Conservation (phyloP, 140 eudicot species). For the Senecio squalidus region DNA sequence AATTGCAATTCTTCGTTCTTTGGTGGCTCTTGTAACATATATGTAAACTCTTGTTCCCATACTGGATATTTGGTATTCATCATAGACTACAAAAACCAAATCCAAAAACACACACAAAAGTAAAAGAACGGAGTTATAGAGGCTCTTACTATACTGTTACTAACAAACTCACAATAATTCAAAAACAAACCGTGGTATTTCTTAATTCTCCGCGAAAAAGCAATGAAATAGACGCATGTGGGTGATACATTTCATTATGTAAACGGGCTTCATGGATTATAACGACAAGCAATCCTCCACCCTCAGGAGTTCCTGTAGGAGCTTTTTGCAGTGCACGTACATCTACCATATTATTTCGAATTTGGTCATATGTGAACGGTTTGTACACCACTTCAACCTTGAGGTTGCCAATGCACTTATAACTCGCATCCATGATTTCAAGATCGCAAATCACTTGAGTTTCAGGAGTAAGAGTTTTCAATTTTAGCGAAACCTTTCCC, state of each 20-base stretch:
- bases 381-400: background rate
- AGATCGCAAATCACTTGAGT: background rate
- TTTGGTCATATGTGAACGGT: background rate
- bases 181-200: background rate
- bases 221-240: background rate
- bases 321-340: background rate
- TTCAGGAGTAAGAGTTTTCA: background rate
- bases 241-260: background rate
- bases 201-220: background rate
- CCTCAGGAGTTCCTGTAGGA: too few species aligned
- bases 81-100: background rate
- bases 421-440: background rate
- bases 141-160: too few species aligned
- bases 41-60: background rate
- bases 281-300: too few species aligned
- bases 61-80: background rate
- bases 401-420: background rate
- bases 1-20: background rate
- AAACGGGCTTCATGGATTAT: background rate
- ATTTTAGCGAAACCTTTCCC: background rate
- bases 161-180: background rate
- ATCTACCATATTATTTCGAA: background rate
- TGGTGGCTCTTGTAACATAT: background rate
- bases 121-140: too few species aligned
- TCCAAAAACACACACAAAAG: too few species aligned